Conservation (phyloP, 208 protist species). For the Tetramitus jugosus region DNA sequence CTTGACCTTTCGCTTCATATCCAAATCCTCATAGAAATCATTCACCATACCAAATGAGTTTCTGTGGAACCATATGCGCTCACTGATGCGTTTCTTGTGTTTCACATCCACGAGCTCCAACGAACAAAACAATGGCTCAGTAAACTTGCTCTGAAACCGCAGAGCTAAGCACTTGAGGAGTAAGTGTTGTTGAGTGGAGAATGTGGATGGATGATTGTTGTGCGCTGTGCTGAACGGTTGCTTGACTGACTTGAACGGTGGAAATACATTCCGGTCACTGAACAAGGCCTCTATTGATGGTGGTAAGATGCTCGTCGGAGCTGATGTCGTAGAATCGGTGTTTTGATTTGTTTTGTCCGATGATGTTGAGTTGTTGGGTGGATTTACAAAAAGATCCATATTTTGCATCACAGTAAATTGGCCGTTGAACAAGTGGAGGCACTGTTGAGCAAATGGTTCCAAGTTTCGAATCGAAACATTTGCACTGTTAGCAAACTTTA, state of each 20-base stretch:
- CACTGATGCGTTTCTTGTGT: neutral
- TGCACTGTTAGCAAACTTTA: too few species aligned
- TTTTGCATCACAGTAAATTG: neutral
- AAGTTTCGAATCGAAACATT: too few species aligned
- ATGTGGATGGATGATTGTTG: neutral
- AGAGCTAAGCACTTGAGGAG: neutral
- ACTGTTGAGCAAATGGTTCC: conserved; percentile 1
- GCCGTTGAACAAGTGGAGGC: conserved; percentile 10
- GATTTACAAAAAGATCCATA: neutral
- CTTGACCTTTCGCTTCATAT: neutral
- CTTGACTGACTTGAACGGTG: neutral
- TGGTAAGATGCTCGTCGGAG: neutral
- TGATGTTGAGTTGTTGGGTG: too few species aligned
- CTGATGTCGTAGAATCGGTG: neutral
- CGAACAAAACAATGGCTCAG: neutral
- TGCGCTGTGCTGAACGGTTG: neutral
- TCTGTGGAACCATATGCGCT: neutral
- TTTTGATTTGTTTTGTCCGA: too few species aligned
- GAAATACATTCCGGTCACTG: neutral
- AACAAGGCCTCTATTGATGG: too few species aligned
- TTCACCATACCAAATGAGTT: neutral
- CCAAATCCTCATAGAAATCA: conserved; percentile 9
- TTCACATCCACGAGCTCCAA: neutral
- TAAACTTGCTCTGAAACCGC: neutral
- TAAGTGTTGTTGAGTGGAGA: too few species aligned